Conservation (phyloP, 805 yeast genomes). For the Candida insectalens region DNA sequence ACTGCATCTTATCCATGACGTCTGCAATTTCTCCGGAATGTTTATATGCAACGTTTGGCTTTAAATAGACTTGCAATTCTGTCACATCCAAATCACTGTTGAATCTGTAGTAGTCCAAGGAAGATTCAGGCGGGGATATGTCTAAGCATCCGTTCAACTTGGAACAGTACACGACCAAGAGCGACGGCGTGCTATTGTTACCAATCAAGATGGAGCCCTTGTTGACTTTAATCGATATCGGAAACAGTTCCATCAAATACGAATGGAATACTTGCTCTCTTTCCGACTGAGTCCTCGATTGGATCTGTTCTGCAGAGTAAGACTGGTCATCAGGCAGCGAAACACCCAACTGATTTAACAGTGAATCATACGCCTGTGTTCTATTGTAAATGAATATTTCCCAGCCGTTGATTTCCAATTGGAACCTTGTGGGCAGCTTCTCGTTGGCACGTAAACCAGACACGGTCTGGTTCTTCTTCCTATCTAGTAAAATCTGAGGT, state of each 20-base stretch:
- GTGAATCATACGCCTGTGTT: conserved; percentile 57
- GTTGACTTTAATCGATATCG: conserved; percentile 48
- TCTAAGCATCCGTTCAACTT: conserved; percentile 51
- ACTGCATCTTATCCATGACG: neutral
- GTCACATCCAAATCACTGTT: conserved; percentile 34
- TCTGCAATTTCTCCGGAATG: conserved; percentile 8
- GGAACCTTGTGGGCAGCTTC: conserved; percentile 45
- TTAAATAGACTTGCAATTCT: conserved; percentile 49
- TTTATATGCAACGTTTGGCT: conserved; percentile 62
- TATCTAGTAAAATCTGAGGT: conserved; percentile 20
- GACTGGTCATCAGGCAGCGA: neutral
- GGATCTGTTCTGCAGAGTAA: neutral
- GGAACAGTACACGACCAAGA: conserved; percentile 53
- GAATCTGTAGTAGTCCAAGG: conserved; percentile 47
- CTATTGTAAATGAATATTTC: conserved; percentile 82
- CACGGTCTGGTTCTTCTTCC: neutral
- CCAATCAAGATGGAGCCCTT: conserved; percentile 76
- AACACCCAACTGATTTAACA: conserved; percentile 2
- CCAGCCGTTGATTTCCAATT: conserved; percentile 59
- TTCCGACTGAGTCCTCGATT: conserved; percentile 3
- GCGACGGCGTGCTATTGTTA: conserved; percentile 65
- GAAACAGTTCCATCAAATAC: conserved; percentile 35
- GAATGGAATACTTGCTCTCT: conserved; percentile 1
- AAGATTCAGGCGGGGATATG: conserved; percentile 32
- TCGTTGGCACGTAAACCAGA: too few species aligned